Base-by-base conservation (phyloP, 352 stramenopile species). In the Blastocystis sp. region DNA sequence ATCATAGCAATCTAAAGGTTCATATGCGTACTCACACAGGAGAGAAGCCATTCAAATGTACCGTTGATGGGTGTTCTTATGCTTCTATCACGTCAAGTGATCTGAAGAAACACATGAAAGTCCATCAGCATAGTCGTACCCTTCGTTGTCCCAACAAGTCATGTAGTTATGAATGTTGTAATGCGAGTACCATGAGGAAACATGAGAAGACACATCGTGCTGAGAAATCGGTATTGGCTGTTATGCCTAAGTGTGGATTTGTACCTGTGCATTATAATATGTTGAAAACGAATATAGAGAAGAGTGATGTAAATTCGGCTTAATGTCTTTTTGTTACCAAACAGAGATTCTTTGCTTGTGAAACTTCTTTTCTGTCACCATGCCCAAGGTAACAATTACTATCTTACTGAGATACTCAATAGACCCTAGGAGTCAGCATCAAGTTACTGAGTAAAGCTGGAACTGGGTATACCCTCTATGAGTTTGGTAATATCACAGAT, bases 391-490 rank as follows among this genome's bases (percentile, higher is more conserved):
- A 68, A 15, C 22, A 53, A 79, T 22, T 40, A 35, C 1, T 13
- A 13, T 19, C n/a, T 17, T n/a, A 33, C 37, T 44, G 35, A 79
- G 40, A 5, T 22, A 48, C 40, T 48, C 22, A 37, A 78, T 89
- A 89, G 78, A 58, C 58, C n/a, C 27, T 89, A 11, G 66, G 66
- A 40, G 78, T 89, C 24, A 79, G 60, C 53, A 79, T 89, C 40
- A 89, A 89, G 66, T 42, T 89, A 22, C 53, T 89, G 24, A 89
- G 78, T 33, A 89, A 89, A 78, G 78, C 78, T 17, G 78, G 78
- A 1, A 89, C 78, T 59, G 78, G 78, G 78, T 89, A 40, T 11
- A 7, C 3, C 51, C 15, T 15, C 24, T 24, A 37, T 15, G 35
- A 56, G 6, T 42, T 9, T 24, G 22, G 33, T 54, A 59, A 30